Evolutionary conservation across 352 stramenopile species (phyloP).

Genomic region (Stephanocyclus meneghinianus): DNA sequence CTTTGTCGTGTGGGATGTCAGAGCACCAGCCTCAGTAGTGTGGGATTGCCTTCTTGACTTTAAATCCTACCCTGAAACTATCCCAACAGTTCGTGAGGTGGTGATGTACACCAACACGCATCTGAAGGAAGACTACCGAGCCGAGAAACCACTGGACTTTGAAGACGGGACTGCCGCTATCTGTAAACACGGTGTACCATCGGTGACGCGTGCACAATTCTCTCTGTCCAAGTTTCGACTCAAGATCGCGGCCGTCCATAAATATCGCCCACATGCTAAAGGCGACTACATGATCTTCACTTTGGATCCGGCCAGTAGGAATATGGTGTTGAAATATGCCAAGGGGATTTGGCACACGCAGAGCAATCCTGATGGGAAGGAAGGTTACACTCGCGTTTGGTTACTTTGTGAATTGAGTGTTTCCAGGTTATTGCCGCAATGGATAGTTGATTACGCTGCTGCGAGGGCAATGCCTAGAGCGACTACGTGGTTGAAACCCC

Average conservation of each 20-base stretch:
- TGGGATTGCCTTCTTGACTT: constrained; percentile 82
- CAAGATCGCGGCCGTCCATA: constrained; percentile 81
- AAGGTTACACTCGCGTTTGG: constrained; percentile 77
- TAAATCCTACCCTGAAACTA: constrained; percentile 75
- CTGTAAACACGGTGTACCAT: constrained; percentile 72
- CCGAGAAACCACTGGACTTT: constrained; percentile 55
- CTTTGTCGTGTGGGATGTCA: constrained; percentile 78
- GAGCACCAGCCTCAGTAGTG: constrained; percentile 68
- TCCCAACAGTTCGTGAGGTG: constrained; percentile 75
- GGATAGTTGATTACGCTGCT: constrained; percentile 80
- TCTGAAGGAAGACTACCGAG: constrained; percentile 62
- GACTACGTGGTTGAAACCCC: constrained; percentile 77
- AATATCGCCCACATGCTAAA: constrained; percentile 72
- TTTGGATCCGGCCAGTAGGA: constrained; percentile 74
- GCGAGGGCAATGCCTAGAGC: constrained; percentile 76
- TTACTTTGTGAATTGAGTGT: constrained; percentile 77
- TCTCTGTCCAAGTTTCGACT: constrained; percentile 76
- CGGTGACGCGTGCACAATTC: constrained; percentile 73
- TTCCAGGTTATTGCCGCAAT: constrained; percentile 68
- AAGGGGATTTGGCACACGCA: constrained; percentile 82
- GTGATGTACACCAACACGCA: constrained; percentile 77
- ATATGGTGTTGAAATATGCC: constrained; percentile 76
- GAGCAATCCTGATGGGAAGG: constrained; percentile 64
- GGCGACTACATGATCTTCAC: constrained; percentile 83
- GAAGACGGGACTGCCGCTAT: constrained; percentile 59